Evolutionary conservation across 2,329 filamentous ascomycete species (phyloP), one percentile per base, ranked within the genome.

Genomic region (Diaporthe nobilis): DNA sequence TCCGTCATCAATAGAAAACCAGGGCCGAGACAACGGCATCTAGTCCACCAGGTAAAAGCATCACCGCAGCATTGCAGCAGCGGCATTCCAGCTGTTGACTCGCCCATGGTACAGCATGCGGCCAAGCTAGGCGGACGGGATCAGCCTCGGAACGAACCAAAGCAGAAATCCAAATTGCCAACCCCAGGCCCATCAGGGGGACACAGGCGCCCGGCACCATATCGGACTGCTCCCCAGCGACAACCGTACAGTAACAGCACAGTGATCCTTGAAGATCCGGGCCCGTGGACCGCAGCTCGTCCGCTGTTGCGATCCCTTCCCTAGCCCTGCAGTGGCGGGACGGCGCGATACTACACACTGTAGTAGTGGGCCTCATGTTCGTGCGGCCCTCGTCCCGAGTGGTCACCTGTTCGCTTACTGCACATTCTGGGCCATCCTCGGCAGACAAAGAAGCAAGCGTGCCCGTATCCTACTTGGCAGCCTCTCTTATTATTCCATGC

Each of bases 241-340:
- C 22, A 42, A 20, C 47, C 34, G 65, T 39, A 68, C 63, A 68
- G 63, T 68, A 53, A 22, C 34, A 39, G 65, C 49, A 70, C 65
- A 53, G 65, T 70, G 47, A 39, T 51, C 22, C n/a, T 68, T 25
- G 65, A 53, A 39, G 34, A 42, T 55, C 65, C 65, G 65, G 65
- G 22, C 65, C 65, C 34, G 37, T 70, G 49, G 65, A 22, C 49
- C 47, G 49, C 65, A 39, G 22, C 34, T 55, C n/a, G 17, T 13
- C 65, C n/a, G 65, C 65, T 42, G 10, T 70, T 70, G 65, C 65
- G 28, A 70, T 70, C 65, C 37, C 65, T 70, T 70, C 42, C 65
- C 65, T 70, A 70, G 65, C 65, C 49, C 65, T 70, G 65, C 65
- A 70, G 65, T 70, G 65, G 34, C 65, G 65, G 65, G 47, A 70